Conservation (phyloP, 2,329 filamentous ascomycete genomes). For the Cladophialophora carrionii region DNA sequence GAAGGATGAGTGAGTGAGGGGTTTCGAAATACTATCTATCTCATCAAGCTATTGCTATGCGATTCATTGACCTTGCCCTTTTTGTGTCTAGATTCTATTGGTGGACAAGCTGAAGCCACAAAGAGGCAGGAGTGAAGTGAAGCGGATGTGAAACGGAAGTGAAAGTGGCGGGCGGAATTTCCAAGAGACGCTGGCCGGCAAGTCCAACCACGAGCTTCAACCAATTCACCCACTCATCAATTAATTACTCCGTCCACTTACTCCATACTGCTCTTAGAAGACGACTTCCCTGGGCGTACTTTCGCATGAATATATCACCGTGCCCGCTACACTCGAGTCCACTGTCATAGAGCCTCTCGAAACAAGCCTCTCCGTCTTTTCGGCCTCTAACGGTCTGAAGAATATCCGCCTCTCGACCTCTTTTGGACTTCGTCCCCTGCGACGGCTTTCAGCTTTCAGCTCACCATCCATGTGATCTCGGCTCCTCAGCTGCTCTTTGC, state of each 20-base stretch:
- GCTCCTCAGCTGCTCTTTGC: background rate
- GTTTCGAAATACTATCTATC: background rate
- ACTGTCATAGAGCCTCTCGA: background rate
- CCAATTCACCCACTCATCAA: background rate
- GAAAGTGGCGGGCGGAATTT: background rate
- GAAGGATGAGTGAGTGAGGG: background rate
- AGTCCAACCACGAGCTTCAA: background rate
- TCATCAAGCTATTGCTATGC: background rate
- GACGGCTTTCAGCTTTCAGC: background rate
- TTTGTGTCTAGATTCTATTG: background rate
- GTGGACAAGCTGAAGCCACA: background rate
- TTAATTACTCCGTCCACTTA: background rate
- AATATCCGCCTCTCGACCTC: background rate
- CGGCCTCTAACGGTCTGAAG: background rate
- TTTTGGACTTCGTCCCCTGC: background rate
- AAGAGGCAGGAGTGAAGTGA: background rate
- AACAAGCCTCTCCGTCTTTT: background rate
- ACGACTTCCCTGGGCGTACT: background rate
- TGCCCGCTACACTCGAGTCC: too few species aligned
- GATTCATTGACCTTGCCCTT: background rate
- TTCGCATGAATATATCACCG: background rate
- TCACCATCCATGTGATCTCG: background rate
- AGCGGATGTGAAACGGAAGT: background rate
- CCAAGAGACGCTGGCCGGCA: background rate
- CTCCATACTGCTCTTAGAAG: background rate